Evolutionary conservation across 1,284 basidiomycete genomes (phyloP).

Genomic region (Cryptococcus maquisensis): DNA sequence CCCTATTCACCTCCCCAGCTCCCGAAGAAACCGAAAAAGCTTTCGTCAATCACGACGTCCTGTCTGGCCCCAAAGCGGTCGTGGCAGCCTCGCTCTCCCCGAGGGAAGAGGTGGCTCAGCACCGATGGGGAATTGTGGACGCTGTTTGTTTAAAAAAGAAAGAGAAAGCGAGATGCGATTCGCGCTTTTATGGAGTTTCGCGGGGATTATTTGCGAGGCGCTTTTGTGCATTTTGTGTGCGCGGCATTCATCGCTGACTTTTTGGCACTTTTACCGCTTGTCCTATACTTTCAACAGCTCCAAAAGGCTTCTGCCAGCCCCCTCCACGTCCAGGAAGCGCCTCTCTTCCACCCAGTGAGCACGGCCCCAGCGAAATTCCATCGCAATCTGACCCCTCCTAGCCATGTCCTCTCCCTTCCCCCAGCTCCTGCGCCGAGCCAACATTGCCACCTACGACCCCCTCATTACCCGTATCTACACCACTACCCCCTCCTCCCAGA

Average conservation of each 20-base stretch:
- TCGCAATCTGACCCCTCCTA: not conserved
- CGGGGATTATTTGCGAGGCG: not conserved
- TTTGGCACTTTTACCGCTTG: not conserved
- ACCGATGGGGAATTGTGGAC: slow-evolving; percentile 33
- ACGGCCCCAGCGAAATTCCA: not conserved
- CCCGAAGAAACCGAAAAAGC: not conserved
- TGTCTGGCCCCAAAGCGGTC: slow-evolving; percentile 35
- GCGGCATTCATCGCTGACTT: not conserved
- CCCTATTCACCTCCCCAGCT: not conserved
- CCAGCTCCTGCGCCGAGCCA: slow-evolving; percentile 39
- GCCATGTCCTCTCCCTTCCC: slow-evolving; percentile 29
- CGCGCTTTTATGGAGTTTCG: slow-evolving; percentile 1
- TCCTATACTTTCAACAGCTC: not conserved
- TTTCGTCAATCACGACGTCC: slow-evolving; percentile 25
- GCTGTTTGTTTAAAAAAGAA: slow-evolving; percentile 9
- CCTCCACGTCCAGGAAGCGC: too few relatives aligned
- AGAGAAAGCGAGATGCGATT: not conserved
- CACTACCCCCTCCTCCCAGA: slow-evolving; percentile 32
- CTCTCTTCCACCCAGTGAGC: not conserved
- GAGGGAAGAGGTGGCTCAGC: slow-evolving; percentile 18
- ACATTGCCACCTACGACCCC: slow-evolving; percentile 45
- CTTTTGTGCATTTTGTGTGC: slow-evolving; percentile 9
- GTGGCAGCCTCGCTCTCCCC: slow-evolving; percentile 15
- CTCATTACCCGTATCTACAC: slow-evolving; percentile 47
- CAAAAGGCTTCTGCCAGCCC: too few relatives aligned